phyloP scores from a whole-genome alignment of 2,329 filamentous ascomycete genomes.

The Fusarium tricinctum region DNA sequence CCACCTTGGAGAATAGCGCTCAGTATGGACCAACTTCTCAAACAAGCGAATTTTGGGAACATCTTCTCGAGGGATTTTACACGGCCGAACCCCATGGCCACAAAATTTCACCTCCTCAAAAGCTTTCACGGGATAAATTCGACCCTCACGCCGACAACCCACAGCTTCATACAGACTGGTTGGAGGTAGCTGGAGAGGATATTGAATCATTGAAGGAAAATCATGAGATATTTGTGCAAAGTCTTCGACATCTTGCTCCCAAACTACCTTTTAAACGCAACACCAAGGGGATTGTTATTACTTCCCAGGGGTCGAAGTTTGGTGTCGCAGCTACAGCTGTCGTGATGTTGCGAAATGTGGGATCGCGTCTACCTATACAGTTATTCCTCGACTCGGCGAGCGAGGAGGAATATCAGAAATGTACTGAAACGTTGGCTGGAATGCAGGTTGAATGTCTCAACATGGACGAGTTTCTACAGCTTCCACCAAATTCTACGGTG shows the following conservation, averaged over 20 bases:
- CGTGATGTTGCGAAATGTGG: constrained; percentile 42
- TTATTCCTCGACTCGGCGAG: constrained; percentile 41
- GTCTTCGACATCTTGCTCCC: constrained; percentile 24
- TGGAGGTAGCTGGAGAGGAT: constrained; percentile 26
- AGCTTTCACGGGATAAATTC: constrained; percentile 36
- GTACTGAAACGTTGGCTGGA: constrained; percentile 12
- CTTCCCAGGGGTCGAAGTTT: constrained; percentile 30
- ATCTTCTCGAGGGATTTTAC: constrained; percentile 22
- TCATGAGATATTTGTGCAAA: constrained; percentile 32
- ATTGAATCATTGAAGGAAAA: constrained; percentile 34
- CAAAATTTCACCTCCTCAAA: constrained; percentile 20
- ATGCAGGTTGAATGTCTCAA: constrained; percentile 39
- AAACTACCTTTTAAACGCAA: constrained; percentile 26
- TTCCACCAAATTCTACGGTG: constrained; percentile 8
- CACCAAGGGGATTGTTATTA: constrained; percentile 43
- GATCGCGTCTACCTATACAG: constrained; percentile 37
- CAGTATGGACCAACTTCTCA: constrained; percentile 31
- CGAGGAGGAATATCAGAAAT: constrained; percentile 26
- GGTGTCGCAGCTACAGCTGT: constrained; percentile 44
- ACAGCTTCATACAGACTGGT: constrained; percentile 27
- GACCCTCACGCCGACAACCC: constrained; percentile 27
- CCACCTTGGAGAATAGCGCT: background rate
- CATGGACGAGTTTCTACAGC: constrained; percentile 39
- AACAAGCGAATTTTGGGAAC: constrained; percentile 37
- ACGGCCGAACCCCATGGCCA: constrained; percentile 33